Percentiles rank a stretch among this genome's conserved stretches.
Evolutionary conservation across 2,329 filamentous ascomycete genomes (phyloP).

Genomic region (Fusarium irregulare): DNA sequence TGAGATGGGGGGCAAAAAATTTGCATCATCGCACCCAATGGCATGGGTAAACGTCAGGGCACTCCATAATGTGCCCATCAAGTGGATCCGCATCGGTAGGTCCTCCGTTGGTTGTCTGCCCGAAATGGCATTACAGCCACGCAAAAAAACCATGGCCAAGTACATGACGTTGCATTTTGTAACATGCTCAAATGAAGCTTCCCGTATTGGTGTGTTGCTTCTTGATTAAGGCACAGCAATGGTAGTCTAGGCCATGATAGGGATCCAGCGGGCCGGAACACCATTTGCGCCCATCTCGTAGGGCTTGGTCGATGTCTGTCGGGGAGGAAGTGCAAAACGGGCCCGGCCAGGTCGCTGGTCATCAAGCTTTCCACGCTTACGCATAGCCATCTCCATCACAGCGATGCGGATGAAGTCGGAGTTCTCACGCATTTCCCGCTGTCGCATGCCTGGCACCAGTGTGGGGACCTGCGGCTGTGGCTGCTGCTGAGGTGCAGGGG

Average conservation of each 20-base stretch:
- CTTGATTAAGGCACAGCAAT: constrained; percentile 10
- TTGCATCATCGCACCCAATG: constrained; percentile 46
- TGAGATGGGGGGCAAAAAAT: constrained; percentile 41
- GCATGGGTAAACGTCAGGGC: constrained; percentile 33
- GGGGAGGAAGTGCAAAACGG: constrained; percentile 75
- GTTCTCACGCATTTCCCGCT: constrained; percentile 76
- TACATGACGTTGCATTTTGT: constrained; percentile 40
- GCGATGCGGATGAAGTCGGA: constrained; percentile 77
- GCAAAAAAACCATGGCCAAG: constrained; percentile 46
- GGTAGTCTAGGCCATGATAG: constrained; percentile 47
- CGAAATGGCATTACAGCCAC: constrained; percentile 33
- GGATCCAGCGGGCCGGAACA: constrained; percentile 69
- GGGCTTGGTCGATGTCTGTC: constrained; percentile 63
- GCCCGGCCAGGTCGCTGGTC: constrained; percentile 74
- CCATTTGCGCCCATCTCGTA: constrained; percentile 69
- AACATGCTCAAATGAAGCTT: constrained; percentile 9
- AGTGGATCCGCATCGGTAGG: constrained; percentile 26
- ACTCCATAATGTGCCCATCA: constrained; percentile 29
- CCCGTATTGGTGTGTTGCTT: constrained; percentile 6
- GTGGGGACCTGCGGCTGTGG: constrained; percentile 49
- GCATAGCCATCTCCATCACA: constrained; percentile 79
- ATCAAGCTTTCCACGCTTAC: constrained; percentile 72
- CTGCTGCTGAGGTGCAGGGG: constrained; percentile 47
- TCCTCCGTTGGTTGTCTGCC: constrained; percentile 37
- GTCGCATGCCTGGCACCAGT: constrained; percentile 63